Evolutionary conservation across 345 rosid species (phyloP).

Genomic region (Gossypium ekmanianum): DNA sequence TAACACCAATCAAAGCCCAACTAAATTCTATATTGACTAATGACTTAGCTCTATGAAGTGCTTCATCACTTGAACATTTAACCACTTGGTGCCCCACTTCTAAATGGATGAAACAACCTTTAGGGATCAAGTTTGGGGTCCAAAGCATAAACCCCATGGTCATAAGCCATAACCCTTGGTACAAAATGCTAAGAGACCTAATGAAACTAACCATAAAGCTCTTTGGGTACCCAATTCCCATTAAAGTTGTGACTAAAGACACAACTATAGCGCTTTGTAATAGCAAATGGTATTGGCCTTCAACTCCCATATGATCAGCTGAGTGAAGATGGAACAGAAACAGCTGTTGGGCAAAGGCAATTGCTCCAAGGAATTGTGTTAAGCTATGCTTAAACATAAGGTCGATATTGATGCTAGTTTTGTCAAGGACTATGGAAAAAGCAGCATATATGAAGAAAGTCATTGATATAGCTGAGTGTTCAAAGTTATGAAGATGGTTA

Average conservation of each 20-base stretch:
- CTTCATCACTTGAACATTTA: constrained; percentile 46
- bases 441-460: constrained; percentile 64
- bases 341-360: constrained; percentile 68
- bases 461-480: constrained; percentile 65
- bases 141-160: constrained; percentile 71
- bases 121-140: constrained; percentile 62
- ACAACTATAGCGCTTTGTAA: constrained; percentile 51
- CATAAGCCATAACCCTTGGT: constrained; percentile 77
- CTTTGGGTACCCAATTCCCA: constrained; percentile 52
- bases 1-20: constrained; percentile 46
- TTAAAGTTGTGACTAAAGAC: constrained; percentile 55
- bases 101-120: constrained; percentile 53
- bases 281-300: constrained; percentile 81
- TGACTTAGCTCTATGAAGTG: constrained; percentile 68
- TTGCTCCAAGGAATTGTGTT: constrained; percentile 47
- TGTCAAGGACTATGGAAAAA: constrained; percentile 56
- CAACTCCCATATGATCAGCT: constrained; percentile 71
- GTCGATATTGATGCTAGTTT: neutral
- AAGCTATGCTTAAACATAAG: constrained; percentile 35
- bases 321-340: constrained; percentile 81
- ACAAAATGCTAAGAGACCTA: constrained; percentile 56
- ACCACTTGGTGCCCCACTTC: constrained; percentile 73
- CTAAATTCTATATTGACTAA: constrained; percentile 69
- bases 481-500: constrained; percentile 85
- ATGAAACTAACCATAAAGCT: constrained; percentile 71